A percentile compares a stretch with the other conserved stretches of the same genome.
Conservation (phyloP, 2,329 filamentous ascomycete species). For the Bertia moriformis region DNA sequence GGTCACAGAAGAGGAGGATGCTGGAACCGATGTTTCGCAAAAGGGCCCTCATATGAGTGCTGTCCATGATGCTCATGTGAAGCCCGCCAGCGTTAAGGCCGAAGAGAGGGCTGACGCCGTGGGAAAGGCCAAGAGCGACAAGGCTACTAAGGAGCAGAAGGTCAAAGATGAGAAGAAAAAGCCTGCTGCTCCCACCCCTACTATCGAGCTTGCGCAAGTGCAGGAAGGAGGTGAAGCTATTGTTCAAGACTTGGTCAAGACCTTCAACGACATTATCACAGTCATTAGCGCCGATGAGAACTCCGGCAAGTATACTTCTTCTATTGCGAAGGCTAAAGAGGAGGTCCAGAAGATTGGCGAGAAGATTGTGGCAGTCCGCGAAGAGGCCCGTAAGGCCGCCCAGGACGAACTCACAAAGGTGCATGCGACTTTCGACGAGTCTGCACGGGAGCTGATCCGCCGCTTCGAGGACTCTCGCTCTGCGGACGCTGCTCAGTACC, state of each 20-base stretch:
- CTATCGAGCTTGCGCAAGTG: neutral
- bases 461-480: slow-evolving; percentile 76
- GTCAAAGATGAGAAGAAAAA: neutral
- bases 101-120: neutral
- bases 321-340: slow-evolving; percentile 72
- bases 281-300: slow-evolving; percentile 80
- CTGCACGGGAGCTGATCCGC: slow-evolving; percentile 72
- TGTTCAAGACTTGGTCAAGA: slow-evolving; percentile 84
- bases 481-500: slow-evolving; percentile 68
- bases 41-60: neutral
- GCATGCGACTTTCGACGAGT: slow-evolving; percentile 63
- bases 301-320: slow-evolving; percentile 60
- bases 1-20: slow-evolving; percentile 46
- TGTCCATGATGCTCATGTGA: neutral
- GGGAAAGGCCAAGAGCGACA: neutral
- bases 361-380: slow-evolving; percentile 64
- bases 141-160: neutral
- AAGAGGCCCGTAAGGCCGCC: slow-evolving; percentile 55
- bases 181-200: neutral
- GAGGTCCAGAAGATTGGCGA: slow-evolving; percentile 65
- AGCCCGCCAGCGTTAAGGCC: neutral
- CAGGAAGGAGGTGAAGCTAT: slow-evolving; percentile 39
- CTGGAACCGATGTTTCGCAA: slow-evolving; percentile 7
- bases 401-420: slow-evolving; percentile 59
- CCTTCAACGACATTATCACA: slow-evolving; percentile 89